Evolutionary conservation across 371 early-diverging fungal species (phyloP), one percentile per base, ranked within the genome.

Genomic region (Basidiobolus meristosporus): DNA sequence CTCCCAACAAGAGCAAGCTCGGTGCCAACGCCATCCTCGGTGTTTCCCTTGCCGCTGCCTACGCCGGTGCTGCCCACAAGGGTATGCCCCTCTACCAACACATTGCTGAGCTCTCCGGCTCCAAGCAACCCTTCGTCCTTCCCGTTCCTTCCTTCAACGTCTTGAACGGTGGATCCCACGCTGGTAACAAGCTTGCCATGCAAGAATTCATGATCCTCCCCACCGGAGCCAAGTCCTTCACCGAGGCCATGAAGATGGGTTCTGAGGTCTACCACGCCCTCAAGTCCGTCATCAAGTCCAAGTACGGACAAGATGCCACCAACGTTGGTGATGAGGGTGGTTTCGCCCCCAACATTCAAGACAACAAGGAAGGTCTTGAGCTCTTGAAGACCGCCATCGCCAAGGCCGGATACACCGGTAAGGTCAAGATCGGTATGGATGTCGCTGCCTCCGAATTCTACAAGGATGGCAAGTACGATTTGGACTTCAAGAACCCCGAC

Each of bases 311-410:
- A 60, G 96, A 93, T 55, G 87, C 91, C 54, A 92, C 89, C 59
- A 89, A 90, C 59, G 98, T 99, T 46, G 98, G 99, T 54, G 99
- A 99, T 59, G 99, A 99, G 70, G 99, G 99, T 58, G 99, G 99
- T 46, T 99, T 98, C 60, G 98, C 98, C 36, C 99, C 99, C 57
- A 96, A 97, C 65, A 90, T 99, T 53, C 89, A 89, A 65, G 82
- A 90, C 57, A 83, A 81, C 70, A 68, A 72, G 51, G 98, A 98
- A 65, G 97, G 92, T 52, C 81, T 99, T 31, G 86, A 91, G 43
- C 75, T 99, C 38, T 67, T 99, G 39, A 70, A 68, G 50, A 47
- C 66, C 44, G 91, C 98, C 42, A 91, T 93, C 48, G 82, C 65
- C 40, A 76, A 75, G 57, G 89, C 93, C 47, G 88, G 95, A 32